phyloP scores from a whole-genome alignment of 2,329 filamentous ascomycete genomes.

The Sporothrix variecibatus region DNA sequence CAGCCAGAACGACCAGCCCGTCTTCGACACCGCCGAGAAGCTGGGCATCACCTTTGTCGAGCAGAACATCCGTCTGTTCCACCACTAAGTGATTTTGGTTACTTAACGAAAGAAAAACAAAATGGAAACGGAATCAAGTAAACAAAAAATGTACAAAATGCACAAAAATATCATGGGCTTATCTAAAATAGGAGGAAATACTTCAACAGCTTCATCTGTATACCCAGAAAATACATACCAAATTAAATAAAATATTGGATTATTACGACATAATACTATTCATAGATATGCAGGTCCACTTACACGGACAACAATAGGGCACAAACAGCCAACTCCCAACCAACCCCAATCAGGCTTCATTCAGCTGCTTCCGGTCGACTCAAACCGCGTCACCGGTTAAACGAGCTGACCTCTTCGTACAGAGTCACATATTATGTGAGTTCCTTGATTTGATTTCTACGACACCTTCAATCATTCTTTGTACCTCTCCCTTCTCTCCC shows the following conservation, averaged over 20 bases:
- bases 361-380: not conserved
- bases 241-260: not conserved
- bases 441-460: not conserved
- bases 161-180: slow-evolving; percentile 8
- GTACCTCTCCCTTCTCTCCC: not conserved
- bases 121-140: not conserved
- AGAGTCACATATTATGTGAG: no score
- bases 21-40: slow-evolving; percentile 89
- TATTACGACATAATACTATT: not conserved
- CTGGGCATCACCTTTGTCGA: slow-evolving; percentile 92
- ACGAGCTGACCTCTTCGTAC: not conserved
- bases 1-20: slow-evolving; percentile 79
- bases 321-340: not conserved
- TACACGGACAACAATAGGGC: not conserved
- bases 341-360: not conserved
- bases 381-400: not conserved
- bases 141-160: slow-evolving; percentile 15
- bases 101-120: not conserved
- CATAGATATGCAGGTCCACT: not conserved
- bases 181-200: slow-evolving; percentile 1
- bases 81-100: slow-evolving; percentile 65
- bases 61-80: slow-evolving; percentile 91
- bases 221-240: slow-evolving; percentile 24
- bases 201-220: slow-evolving; percentile 25
- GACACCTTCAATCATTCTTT: not conserved